A percentile compares a stretch with the other conserved stretches of the same genome.
phyloP scores from a whole-genome alignment of 139 green algal species.

The Pleodorina starrii region DNA sequence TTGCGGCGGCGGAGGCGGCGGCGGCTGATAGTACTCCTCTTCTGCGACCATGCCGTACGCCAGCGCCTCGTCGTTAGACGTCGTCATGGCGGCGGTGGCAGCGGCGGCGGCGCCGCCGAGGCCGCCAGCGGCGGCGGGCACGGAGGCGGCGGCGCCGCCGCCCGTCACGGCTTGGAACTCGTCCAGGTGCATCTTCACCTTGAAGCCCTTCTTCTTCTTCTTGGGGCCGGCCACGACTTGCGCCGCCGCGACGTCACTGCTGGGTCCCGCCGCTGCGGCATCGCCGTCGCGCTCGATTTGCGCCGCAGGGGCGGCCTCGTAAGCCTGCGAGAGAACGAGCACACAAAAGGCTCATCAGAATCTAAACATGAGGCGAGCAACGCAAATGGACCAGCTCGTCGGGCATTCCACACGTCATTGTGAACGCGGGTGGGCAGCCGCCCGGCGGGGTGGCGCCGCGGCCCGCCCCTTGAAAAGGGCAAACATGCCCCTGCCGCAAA shows the following conservation, averaged over 20 bases:
- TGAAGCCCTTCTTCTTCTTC: constrained; percentile 37
- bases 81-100: background rate
- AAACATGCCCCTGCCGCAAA: too few species aligned
- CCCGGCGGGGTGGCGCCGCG: too few species aligned
- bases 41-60: background rate
- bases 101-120: background rate
- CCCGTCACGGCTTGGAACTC: background rate
- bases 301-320: too few species aligned
- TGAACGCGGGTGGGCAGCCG: too few species aligned
- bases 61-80: background rate
- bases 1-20: background rate
- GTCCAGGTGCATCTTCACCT: constrained; percentile 20
- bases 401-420: too few species aligned
- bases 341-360: too few species aligned
- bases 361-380: too few species aligned
- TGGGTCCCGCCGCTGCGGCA: background rate
- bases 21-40: background rate
- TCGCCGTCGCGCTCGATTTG: too few species aligned
- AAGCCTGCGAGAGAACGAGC: too few species aligned
- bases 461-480: too few species aligned
- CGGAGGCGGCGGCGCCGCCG: background rate
- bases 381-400: too few species aligned
- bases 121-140: background rate
- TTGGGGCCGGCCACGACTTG: background rate
- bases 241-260: background rate